phyloP scores from a whole-genome alignment of 306 rosid species.

The Medicago lupulina region DNA sequence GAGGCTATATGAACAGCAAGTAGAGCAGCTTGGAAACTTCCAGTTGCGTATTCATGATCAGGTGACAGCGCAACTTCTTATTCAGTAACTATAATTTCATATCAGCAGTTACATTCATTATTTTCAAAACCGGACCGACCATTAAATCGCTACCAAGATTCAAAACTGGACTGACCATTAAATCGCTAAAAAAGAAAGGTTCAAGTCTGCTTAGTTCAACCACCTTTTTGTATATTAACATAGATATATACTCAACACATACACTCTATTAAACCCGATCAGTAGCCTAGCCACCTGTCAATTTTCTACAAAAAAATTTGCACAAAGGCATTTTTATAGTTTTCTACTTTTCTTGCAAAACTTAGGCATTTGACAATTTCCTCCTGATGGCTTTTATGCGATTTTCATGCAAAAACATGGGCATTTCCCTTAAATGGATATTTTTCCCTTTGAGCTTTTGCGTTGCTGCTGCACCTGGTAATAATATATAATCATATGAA shows the following conservation, averaged over 20 bases:
- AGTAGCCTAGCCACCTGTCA: not conserved
- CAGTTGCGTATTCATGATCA: conserved; percentile 97
- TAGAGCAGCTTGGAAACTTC: conserved; percentile 96
- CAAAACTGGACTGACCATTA: not conserved
- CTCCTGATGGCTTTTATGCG: not conserved
- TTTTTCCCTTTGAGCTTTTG: not conserved
- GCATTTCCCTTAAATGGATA: not conserved
- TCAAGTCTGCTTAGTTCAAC: not conserved
- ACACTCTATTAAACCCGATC: not conserved
- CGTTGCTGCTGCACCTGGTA: not conserved
- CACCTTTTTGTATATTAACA: not conserved
- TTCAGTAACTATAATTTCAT: not conserved
- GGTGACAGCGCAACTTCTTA: conserved; percentile 53
- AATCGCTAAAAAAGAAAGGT: conserved; percentile 1
- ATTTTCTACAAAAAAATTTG: not conserved
- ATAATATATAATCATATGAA: not conserved
- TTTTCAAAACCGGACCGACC: not conserved
- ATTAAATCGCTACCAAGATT: not conserved
- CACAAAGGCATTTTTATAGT: not conserved
- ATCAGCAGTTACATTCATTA: not conserved
- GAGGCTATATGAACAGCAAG: conserved; percentile 88
- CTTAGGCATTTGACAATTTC: not conserved
- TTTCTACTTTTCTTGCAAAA: conserved; percentile 5
- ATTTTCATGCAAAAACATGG: conserved; percentile 2
- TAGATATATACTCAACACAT: not conserved